Evolutionary conservation across 176 grass and related monocot species (phyloP).

Genomic region (Paspalum vaginatum): DNA sequence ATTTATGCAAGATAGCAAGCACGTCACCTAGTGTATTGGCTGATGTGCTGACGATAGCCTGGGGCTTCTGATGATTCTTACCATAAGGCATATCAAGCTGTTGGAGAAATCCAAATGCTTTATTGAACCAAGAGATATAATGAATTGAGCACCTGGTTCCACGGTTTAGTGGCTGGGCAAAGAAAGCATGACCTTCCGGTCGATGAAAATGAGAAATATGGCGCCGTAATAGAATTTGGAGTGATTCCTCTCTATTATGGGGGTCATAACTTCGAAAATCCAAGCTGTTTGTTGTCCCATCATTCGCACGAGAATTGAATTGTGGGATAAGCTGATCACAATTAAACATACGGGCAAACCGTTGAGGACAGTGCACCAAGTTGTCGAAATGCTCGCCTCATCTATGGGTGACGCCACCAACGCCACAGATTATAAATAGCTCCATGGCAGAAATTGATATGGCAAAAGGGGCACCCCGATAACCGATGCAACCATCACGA

Average conservation of each 20-base stretch:
- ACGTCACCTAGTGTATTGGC: too few species aligned
- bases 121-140: neutral
- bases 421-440: neutral
- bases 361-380: too few species aligned
- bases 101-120: too few species aligned
- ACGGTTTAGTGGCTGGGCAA: neutral
- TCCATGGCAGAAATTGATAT: neutral
- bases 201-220: neutral
- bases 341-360: too few species aligned
- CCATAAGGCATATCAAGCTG: too few species aligned
- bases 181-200: neutral
- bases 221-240: neutral
- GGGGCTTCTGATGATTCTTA: too few species aligned
- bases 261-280: neutral
- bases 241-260: neutral
- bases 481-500: neutral
- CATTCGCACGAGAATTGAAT: too few species aligned
- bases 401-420: neutral
- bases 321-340: too few species aligned
- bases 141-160: neutral
- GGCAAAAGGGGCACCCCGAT: fast-evolving
- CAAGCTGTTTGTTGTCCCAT: too few species aligned
- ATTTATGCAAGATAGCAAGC: too few species aligned
- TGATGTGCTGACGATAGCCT: too few species aligned
- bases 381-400: too few species aligned